Evolutionary conservation across 1,284 basidiomycete genomes (phyloP), one percentile per base, ranked within the genome.

Genomic region (Sphaerobolus stellatus): DNA sequence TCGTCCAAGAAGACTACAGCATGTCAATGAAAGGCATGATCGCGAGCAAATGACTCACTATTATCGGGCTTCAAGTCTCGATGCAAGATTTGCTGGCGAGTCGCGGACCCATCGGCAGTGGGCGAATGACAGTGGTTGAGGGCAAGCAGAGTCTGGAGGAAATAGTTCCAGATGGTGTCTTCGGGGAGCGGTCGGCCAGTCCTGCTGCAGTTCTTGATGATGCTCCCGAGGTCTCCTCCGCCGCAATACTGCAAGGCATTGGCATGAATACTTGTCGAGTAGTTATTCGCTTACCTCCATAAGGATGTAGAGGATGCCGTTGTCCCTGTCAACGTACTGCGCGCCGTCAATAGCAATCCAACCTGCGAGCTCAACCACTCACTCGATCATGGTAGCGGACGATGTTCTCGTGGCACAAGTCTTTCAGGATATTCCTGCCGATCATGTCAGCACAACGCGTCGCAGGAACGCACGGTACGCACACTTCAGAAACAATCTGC

Each of bases 401-500:
- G 59, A 98, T 98, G 71, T 98, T 90, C 64, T 92, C 90, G 71
- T 98, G 92, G 63, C 92, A 83, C 18, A 98, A 78, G 63, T 94
- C 92, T 71, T 97, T 96, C 56, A 98, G 82, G 62, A 98, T 99
- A 66, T 97, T 97, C 43, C 94, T 97, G 63, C 27, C 5, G 38
- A n/a, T 25, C 8, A 18, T 5, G 13, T n/a, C 34, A 16, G 30
- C 28, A 11, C 16, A 24, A 33, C 18, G 50, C 13, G 22, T 36
- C 11, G 33, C 18, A 18, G 22, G 20, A 33, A 34, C 16, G 52
- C 18, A 29, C 28, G 44, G 54, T 24, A 80, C 91, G 66, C 68
- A 96, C 93, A 98, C 95, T 84, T 99, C 96, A n/a, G 94, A 86
- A 4, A 96, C 90, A 56, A 98, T 94, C 70, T 98, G 96, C 68